These are phyloP conservation scores for Chaetomium cochliodes DNA, from an alignment of 495 filamentous ascomycete genomes.

Conservation along the genomic window DNA sequence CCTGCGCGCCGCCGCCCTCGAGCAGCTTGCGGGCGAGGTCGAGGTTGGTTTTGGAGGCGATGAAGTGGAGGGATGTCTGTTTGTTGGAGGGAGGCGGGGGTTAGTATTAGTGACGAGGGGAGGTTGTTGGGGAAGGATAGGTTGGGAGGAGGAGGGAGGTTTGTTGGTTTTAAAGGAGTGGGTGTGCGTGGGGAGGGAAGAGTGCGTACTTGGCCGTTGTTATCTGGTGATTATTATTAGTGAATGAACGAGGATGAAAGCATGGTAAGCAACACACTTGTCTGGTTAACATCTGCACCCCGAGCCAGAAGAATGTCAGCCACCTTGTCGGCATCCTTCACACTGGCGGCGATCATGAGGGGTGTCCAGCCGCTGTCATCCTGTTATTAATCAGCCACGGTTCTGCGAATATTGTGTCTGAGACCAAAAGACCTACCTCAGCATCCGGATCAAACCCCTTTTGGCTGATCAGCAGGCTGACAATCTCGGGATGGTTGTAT, in stretches of 20 bases:
- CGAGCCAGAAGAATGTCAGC: conserved; percentile 76
- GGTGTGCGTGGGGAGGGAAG: neutral
- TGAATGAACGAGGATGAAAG: conserved; percentile 8
- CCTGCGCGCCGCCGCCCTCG: conserved; percentile 57
- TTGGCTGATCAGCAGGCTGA: conserved; percentile 63
- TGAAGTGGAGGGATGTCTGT: conserved; percentile 87
- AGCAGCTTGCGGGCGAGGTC: conserved; percentile 77
- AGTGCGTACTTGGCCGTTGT: conserved; percentile 25
- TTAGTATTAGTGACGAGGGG: neutral
- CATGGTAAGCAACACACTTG: conserved; percentile 52
- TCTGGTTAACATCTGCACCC: conserved; percentile 77
- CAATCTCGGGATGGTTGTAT: conserved; percentile 74
- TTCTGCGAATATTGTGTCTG: no score
- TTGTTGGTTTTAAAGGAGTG: neutral
- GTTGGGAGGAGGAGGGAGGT: neutral
- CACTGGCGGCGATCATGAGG: conserved; percentile 85
- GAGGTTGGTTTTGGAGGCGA: conserved; percentile 83
- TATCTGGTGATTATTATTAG: conserved; percentile 10
- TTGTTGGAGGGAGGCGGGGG: neutral
- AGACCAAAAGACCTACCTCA: conserved; percentile 52
- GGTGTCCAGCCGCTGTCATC: conserved; percentile 93
- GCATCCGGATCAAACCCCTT: conserved; percentile 86
- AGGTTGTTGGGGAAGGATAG: neutral
- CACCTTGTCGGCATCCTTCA: conserved; percentile 66
- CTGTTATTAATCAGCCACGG: conserved; percentile 25